These are phyloP conservation scores for Geranium brycei DNA, from an alignment of 345 rosid genomes.

Conservation along the genomic window DNA sequence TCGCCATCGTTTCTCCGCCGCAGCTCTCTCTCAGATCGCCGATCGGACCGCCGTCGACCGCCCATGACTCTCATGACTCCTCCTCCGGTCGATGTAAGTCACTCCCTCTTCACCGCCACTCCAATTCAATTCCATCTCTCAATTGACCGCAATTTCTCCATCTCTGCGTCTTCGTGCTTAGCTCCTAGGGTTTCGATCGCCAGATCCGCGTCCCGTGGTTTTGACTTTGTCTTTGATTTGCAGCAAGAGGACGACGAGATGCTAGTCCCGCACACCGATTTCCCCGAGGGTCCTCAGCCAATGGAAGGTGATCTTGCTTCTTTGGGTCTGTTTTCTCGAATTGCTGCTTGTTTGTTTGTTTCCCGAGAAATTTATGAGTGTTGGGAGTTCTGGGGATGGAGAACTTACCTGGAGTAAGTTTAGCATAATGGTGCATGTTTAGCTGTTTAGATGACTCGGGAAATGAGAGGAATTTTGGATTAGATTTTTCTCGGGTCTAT, in stretches of 20 bases:
- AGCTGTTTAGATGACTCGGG: not conserved
- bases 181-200: constrained; percentile 23
- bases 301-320: constrained; percentile 32
- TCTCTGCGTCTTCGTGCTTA: not conserved
- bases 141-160: constrained; percentile 1
- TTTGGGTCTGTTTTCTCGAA: not conserved
- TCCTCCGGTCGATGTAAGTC: constrained; percentile 35
- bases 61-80: constrained; percentile 50
- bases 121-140: not conserved
- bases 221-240: constrained; percentile 15
- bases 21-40: constrained; percentile 4
- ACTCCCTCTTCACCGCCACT: not conserved
- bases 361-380: not conserved
- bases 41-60: constrained; percentile 17
- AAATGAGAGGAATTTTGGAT: not conserved
- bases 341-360: not conserved
- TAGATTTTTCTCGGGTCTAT: not conserved
- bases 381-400: not conserved
- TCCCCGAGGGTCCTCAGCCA: constrained; percentile 46
- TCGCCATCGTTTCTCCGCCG: constrained; percentile 1
- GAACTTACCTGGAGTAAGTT: not conserved
- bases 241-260: constrained; percentile 56
- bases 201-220: constrained; percentile 24
- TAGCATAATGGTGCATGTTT: not conserved
- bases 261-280: constrained; percentile 48